Evolutionary conservation across 805 yeast genomes (phyloP).

Genomic region (Pachysolen tannophilus): DNA sequence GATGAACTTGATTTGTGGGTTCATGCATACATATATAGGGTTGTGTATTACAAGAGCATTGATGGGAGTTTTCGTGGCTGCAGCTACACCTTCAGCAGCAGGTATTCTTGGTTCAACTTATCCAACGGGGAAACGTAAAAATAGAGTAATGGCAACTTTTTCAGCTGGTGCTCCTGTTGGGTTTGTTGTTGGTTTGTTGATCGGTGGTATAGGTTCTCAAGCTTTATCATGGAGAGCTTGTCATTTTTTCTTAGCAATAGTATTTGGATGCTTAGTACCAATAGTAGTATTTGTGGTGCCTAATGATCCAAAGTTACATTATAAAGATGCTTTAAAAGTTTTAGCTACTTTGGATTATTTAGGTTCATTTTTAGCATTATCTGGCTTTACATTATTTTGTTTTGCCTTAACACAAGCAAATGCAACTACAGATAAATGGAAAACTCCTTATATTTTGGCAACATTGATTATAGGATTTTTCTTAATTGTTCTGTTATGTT

Average conservation of each 20-base stretch:
- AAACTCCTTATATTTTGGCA: conserved; percentile 37
- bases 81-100: conserved; percentile 39
- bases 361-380: conserved; percentile 33
- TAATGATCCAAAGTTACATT: conserved; percentile 21
- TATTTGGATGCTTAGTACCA: conserved; percentile 19
- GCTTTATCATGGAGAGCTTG: conserved; percentile 33
- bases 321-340: conserved; percentile 16
- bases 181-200: conserved; percentile 31
- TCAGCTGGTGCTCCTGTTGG: conserved; percentile 43
- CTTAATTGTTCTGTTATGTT: conserved; percentile 23
- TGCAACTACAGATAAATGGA: conserved; percentile 33
- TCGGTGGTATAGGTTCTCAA: conserved; percentile 34
- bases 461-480: conserved; percentile 30
- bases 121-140: conserved; percentile 29
- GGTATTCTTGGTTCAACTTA: conserved; percentile 37
- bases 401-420: conserved; percentile 37
- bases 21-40: conserved; percentile 26
- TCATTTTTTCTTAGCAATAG: conserved; percentile 31
- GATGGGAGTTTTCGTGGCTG: conserved; percentile 35
- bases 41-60: conserved; percentile 35
- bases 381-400: conserved; percentile 32
- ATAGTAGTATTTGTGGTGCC: conserved; percentile 23
- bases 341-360: conserved; percentile 27
- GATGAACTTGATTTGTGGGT: conserved; percentile 26
- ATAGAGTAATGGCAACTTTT: conserved; percentile 33